phyloP scores from a whole-genome alignment of 768 basidiomycete genomes.

The Tricholoma hemisulphureum region DNA sequence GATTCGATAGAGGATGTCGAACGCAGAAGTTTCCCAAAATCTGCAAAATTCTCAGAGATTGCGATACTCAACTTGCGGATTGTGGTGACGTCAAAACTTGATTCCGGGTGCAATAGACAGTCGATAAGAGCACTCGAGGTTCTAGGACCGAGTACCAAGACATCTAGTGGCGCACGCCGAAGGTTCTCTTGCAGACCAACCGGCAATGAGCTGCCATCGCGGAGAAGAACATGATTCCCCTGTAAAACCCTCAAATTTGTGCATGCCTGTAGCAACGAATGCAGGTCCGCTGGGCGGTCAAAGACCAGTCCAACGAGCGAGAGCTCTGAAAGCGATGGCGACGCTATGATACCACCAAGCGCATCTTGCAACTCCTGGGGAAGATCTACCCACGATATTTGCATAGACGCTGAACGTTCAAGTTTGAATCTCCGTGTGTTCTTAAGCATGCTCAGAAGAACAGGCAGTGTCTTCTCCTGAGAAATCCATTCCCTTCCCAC shows the following conservation, averaged over 20 bases:
- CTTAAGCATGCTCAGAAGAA: conserved; percentile 16
- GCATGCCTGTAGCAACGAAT: conserved; percentile 16
- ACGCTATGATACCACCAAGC: conserved; percentile 16
- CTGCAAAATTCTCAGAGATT: conserved; percentile 26
- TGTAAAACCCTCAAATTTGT: conserved; percentile 18
- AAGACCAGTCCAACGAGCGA: conserved; percentile 21
- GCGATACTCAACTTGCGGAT: conserved; percentile 24
- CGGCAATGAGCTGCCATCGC: not conserved
- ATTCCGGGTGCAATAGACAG: conserved; percentile 22
- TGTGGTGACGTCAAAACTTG: conserved; percentile 14
- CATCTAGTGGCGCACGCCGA: conserved; percentile 18
- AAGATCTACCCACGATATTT: conserved; percentile 20
- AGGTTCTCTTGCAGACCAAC: not conserved
- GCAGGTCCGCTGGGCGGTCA: conserved; percentile 12
- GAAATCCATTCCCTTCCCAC: conserved; percentile 21
- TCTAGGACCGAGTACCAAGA: conserved; percentile 24
- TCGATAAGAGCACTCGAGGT: conserved; percentile 23
- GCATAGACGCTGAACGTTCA: conserved; percentile 19
- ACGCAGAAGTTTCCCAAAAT: conserved; percentile 24
- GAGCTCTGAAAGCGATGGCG: conserved; percentile 20
- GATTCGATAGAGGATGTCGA: conserved; percentile 18
- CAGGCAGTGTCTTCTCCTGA: conserved; percentile 16
- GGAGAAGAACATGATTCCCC: conserved; percentile 18
- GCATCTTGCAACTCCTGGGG: conserved; percentile 13
- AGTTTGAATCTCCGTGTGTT: conserved; percentile 24